Evolutionary conservation across 768 basidiomycete genomes (phyloP).

Genomic region (Heimioporus sp.): DNA sequence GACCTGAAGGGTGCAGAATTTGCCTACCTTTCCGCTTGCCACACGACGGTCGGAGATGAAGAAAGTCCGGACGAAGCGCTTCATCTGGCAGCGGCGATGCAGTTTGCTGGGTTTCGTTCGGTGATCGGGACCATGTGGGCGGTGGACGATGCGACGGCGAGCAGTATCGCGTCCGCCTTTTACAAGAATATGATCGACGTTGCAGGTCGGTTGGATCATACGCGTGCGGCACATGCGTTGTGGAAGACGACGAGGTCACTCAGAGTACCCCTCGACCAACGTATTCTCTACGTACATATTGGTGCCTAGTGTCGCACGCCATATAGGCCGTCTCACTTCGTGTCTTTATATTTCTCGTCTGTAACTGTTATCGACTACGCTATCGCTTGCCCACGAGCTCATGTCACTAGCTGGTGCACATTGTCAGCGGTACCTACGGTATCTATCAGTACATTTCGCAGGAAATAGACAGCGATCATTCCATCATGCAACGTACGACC

Average conservation of each 20-base stretch:
- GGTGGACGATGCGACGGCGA: constrained; percentile 11
- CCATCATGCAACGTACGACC: no score
- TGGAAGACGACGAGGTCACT: constrained; percentile 8
- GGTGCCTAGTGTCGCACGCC: constrained; percentile 2
- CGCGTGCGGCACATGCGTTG: constrained; percentile 15
- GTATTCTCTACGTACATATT: constrained; percentile 23
- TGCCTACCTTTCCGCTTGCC: constrained; percentile 24
- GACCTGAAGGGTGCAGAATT: constrained; percentile 8
- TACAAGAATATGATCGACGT: constrained; percentile 16
- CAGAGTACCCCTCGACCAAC: constrained; percentile 20
- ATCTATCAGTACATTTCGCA: no score
- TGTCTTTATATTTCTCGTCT: no score
- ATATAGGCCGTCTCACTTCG: no score
- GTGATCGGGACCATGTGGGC: not conserved
- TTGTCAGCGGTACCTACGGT: no score
- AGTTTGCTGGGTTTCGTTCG: constrained; percentile 5
- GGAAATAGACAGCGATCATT: no score
- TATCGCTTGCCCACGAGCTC: no score
- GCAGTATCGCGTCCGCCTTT: constrained; percentile 14
- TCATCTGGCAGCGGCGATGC: no score
- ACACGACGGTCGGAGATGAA: no score
- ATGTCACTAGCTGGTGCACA: no score
- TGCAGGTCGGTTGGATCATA: constrained; percentile 14
- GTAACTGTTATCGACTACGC: no score
- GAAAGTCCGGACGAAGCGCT: no score